Evolutionary conservation across 139 green algal genomes (phyloP), one percentile per base, ranked within the genome.

Genomic region (Trebouxia sp.): DNA sequence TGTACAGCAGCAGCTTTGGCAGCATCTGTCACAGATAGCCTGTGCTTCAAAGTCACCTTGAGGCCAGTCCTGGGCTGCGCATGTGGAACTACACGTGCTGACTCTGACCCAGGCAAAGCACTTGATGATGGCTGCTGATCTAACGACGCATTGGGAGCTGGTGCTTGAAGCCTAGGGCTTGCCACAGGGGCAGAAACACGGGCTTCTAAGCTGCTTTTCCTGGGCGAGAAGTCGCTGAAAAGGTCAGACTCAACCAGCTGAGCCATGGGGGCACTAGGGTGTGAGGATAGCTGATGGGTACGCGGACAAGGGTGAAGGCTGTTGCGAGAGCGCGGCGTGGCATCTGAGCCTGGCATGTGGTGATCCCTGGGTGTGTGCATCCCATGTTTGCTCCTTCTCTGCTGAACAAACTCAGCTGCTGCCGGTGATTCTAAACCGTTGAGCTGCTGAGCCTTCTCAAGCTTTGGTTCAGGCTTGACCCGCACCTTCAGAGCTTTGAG

Each of bases 11-110:
- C 28, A n/a, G 58, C 28, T 39, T 69, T 69, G 30, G 28, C 30
- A 20, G 58, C 58, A 15, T 69, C 58, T 69, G 58, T 38, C 6
- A 39, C 58, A 41, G 58, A 28, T 9, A 69, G 58, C 30, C 58
- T 69, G 24, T 69, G 58, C 30, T 69, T 69, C 30, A 69, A 30
- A 20, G 24, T 39, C 28, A 69, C 58, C 58, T 69, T 69, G 58
- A 69, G 58, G 12, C 58, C 58, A 38, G 28, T 42, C 30, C 41
- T 69, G 26, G 58, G 58, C 58, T 69, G 58, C 28, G 14, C 8
- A 24, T 11, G 6, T 69, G 28, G 9, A 30, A 41, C 58, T 69
- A 30, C 28, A 41, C 24, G 30, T 41, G 30, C 11, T 69, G 58
- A 11, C 20, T 62, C 50, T 62, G 50, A 62, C 50, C 26, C 50